Evolutionary conservation across 306 rosid species (phyloP).

Genomic region (Leucaena leucocephala): DNA sequence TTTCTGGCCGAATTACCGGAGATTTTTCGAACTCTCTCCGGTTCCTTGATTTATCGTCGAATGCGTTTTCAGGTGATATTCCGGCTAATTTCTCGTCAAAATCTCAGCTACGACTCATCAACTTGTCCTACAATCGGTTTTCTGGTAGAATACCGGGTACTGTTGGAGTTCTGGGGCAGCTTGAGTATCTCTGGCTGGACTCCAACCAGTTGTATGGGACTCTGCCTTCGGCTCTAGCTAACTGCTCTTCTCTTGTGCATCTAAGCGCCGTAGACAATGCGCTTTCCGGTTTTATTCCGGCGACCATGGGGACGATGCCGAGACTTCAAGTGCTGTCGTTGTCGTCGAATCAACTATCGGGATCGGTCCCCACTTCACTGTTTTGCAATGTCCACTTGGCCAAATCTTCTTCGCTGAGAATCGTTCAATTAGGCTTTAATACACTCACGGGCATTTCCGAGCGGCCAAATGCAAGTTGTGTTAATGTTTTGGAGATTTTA

Average conservation of each 20-base stretch:
- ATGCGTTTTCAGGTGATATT: conserved; percentile 62
- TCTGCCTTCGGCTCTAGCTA: conserved; percentile 69
- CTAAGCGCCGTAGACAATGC: conserved; percentile 61
- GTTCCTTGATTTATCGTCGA: conserved; percentile 61
- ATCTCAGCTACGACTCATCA: conserved; percentile 63
- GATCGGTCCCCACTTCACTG: conserved; percentile 64
- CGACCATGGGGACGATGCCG: conserved; percentile 59
- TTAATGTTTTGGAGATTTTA: conserved; percentile 53
- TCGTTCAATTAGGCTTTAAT: conserved; percentile 59
- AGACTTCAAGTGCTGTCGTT: conserved; percentile 71
- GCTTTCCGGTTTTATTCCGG: conserved; percentile 68
- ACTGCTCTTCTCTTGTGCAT: conserved; percentile 65
- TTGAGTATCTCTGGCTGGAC: conserved; percentile 62
- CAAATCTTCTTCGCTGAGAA: conserved; percentile 48
- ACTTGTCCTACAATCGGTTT: conserved; percentile 63
- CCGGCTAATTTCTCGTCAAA: conserved; percentile 52
- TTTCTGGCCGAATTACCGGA: conserved; percentile 50
- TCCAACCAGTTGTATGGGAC: conserved; percentile 61
- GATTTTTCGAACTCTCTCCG: conserved; percentile 50
- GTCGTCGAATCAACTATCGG: conserved; percentile 57
- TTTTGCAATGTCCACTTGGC: conserved; percentile 44
- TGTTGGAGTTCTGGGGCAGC: conserved; percentile 50
- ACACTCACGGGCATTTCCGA: conserved; percentile 62
- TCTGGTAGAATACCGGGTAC: conserved; percentile 61
- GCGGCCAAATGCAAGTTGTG: conserved; percentile 54